phyloP scores from a whole-genome alignment of 352 stramenopile genomes.

The Aphanomyces astaci region DNA sequence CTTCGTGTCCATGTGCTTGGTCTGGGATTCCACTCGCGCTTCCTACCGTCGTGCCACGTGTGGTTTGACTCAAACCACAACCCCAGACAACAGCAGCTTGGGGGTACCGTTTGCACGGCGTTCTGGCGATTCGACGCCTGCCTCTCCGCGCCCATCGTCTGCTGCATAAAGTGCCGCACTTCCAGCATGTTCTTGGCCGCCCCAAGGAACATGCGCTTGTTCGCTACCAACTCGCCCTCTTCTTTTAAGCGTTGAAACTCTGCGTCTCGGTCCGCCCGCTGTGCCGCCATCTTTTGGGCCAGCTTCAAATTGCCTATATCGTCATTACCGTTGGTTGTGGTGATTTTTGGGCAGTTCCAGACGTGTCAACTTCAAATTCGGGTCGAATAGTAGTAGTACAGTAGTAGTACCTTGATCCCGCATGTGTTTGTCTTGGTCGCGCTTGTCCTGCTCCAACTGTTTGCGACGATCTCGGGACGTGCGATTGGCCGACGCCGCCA shows the following conservation, averaged over 20 bases:
- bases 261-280: slow-evolving; percentile 40
- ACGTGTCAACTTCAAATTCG: too few species aligned
- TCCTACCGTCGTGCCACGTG: slow-evolving; percentile 26
- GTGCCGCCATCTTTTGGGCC: slow-evolving; percentile 55
- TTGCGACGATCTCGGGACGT: slow-evolving; percentile 40
- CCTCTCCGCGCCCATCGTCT: slow-evolving; percentile 47
- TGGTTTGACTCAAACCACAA: not conserved
- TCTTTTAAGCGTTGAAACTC: slow-evolving; percentile 44
- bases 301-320: slow-evolving; percentile 54
- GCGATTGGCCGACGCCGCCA: slow-evolving; percentile 58
- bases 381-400: too few species aligned
- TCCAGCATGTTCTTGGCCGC: slow-evolving; percentile 78
- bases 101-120: slow-evolving; percentile 37
- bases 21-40: slow-evolving; percentile 33
- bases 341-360: too few species aligned
- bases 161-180: slow-evolving; percentile 64
- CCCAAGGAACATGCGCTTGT: slow-evolving; percentile 77
- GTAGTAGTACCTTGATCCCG: slow-evolving; percentile 28
- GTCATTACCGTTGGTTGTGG: too few species aligned
- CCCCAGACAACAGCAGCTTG: slow-evolving; percentile 35
- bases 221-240: slow-evolving; percentile 56
- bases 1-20: slow-evolving; percentile 34
- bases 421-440: slow-evolving; percentile 26
- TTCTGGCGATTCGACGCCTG: slow-evolving; percentile 44
- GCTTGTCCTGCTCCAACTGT: slow-evolving; percentile 47